Base-by-base conservation (phyloP, 768 basidiomycete genomes). In the Pholiota molesta region DNA sequence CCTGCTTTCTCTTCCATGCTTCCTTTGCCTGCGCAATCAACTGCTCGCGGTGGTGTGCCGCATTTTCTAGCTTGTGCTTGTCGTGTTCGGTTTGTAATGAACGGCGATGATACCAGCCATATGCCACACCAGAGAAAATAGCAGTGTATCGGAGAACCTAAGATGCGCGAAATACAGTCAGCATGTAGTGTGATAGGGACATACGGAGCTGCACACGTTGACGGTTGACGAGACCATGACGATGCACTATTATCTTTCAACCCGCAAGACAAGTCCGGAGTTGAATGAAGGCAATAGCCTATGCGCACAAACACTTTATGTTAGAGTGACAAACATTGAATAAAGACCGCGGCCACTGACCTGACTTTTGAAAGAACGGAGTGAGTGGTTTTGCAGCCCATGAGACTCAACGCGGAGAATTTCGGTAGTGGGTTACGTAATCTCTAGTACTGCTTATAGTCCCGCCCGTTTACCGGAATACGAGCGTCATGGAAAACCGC, bases 61-160 rank as follows among this genome's bases (percentile, higher is more conserved):
- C 91, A 71, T 87, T 84, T 65, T 89, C 82, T 63, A 88, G 82
- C 76, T 91, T 92, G 66, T 90, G 85, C 62, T 86, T 78, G 76
- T 97, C 88, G 73, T 93, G 86, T 57, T 85, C 79, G 64, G 86
- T 83, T 80, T 97, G 95, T 67, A 99, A 79, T 71, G 95, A 91
- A 71, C 91, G 87, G 72, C 92, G 91, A 82, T 98, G 96, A 71
- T 87, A 87, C 75, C 96, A 89, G 73, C 97, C 97, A 75, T 98
- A 99, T 73, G 88, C 77, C 67, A 97, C 84, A 72, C 97, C 97
- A 45, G 87, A 83, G 66, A 90, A 77, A 68, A 99, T 86, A 55
- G 96, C 95, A 19, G 94, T 89, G 77, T 97, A 99, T 72, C 97
- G 92, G 71, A 91, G 90, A 75, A 97, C 97, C 97, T 96, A 74